A percentile compares a stretch with the other conserved stretches of the same genome.
Evolutionary conservation across 129 eudicot species (phyloP).

Genomic region (Pulicaria dysenterica): DNA sequence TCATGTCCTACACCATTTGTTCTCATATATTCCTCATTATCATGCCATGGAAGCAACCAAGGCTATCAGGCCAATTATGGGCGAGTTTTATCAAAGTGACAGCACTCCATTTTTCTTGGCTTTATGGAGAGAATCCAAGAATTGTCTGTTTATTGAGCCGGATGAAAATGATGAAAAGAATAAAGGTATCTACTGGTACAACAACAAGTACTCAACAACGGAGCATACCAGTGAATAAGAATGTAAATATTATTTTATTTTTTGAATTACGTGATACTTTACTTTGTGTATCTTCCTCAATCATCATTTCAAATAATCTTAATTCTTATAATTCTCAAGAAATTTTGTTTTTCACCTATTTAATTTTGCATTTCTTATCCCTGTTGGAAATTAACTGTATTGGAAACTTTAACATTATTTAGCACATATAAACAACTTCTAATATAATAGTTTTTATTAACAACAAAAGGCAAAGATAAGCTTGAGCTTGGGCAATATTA

Average conservation of each 20-base stretch:
- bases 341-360: no score
- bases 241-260: not conserved
- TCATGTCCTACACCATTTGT: constrained; percentile 57
- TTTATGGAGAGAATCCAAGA: constrained; percentile 59
- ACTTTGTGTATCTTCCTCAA: no score
- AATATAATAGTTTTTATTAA: no score
- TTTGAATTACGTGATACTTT: no score
- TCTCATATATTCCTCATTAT: constrained; percentile 57
- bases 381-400: no score
- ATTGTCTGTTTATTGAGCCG: constrained; percentile 43
- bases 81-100: constrained; percentile 54
- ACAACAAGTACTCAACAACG: constrained; percentile 28
- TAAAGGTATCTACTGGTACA: constrained; percentile 52
- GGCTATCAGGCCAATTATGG: constrained; percentile 52
- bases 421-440: no score
- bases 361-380: no score
- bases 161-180: constrained; percentile 40
- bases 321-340: no score
- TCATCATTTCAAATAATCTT: no score
- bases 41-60: constrained; percentile 66
- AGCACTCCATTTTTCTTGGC: constrained; percentile 46
- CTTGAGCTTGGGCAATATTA: no score
- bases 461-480: no score
- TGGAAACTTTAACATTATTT: no score
- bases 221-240: not conserved